Evolutionary conservation across 495 filamentous ascomycete species (phyloP), one percentile per base, ranked within the genome.

Genomic region (Terfezia boudieri): DNA sequence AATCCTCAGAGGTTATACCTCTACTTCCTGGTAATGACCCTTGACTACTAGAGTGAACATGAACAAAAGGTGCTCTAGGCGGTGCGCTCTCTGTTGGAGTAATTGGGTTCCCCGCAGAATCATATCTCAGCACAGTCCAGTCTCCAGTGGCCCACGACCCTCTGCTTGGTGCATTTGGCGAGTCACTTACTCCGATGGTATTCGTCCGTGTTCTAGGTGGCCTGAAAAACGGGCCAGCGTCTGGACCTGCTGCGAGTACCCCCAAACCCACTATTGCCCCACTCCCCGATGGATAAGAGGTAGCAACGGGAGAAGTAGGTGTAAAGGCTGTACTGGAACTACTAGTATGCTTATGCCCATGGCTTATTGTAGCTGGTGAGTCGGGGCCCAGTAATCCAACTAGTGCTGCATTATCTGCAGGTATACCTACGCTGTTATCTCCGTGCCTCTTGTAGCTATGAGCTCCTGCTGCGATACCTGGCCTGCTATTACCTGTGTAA

Each of bases 151-250:
- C 55, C 59, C 59, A 65, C 20, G 56, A 59, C 14, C 59, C 62
- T 36, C 59, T 64, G 54, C 59, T 59, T 49, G 49, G 61, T 58
- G 41, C 66, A 52, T 53, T 70, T 53, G 59, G 68, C 60, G 68
- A 50, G 59, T 65, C 48, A 22, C 50, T 50, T 61, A 59, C 66
- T 66, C 67, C 71, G 58, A 55, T 73, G 72, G 51, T 80, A 43
- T 68, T 71, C 54, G 79, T 74, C 37, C 81, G 74, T 46, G 78
- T 73, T 55, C 87, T 70, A 8, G 87, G 87, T 8, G 86, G 84
- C 8, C 87, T 82, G 60, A 92, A 94, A 61, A 86, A 94, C 0
- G 81, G 82, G 61, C 83, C 83, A 16, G 75, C 69, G 1, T 73
- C 71, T 22, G 52, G 12, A 11, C 56, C 74, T 46, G 41, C 12